These are phyloP conservation scores for Lepidium africanum DNA, from an alignment of 345 rosid species.

Conservation along the genomic window DNA sequence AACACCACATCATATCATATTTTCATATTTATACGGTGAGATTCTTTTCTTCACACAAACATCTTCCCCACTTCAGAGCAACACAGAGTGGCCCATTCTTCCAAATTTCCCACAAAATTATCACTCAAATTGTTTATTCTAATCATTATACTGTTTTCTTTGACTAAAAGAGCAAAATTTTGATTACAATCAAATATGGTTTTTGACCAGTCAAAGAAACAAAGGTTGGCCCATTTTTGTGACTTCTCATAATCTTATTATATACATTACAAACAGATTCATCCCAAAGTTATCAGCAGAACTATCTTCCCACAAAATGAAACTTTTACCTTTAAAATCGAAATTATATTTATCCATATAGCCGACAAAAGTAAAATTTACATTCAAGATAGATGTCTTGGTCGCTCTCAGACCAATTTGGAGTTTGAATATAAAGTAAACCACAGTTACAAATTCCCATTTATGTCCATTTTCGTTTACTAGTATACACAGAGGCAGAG, in stretches of 20 bases:
- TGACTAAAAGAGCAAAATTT: constrained; percentile 20
- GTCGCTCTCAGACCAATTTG: constrained; percentile 1
- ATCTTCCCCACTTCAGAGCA: constrained; percentile 26
- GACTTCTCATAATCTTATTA: constrained; percentile 11
- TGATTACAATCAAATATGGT: constrained; percentile 13
- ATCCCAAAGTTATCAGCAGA: constrained; percentile 17
- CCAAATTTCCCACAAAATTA: constrained; percentile 18
- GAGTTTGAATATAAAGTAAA: constrained; percentile 15
- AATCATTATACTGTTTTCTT: constrained; percentile 4
- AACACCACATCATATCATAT: constrained; percentile 5
- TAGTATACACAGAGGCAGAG: not conserved
- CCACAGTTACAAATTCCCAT: not conserved
- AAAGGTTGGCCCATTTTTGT: constrained; percentile 11
- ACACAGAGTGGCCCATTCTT: constrained; percentile 29
- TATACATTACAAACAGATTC: not conserved
- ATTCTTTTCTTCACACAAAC: constrained; percentile 49
- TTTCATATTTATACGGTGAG: constrained; percentile 2
- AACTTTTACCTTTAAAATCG: not conserved
- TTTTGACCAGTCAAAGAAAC: constrained; percentile 25
- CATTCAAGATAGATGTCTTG: constrained; percentile 5
- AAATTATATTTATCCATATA: not conserved
- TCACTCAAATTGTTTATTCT: constrained; percentile 21
- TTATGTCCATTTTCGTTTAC: not conserved
- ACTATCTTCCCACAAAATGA: not conserved
- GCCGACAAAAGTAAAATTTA: constrained; percentile 1